A percentile compares a stretch with the other conserved stretches of the same genome.
Evolutionary conservation across 2,329 filamentous ascomycete genomes (phyloP).

Genomic region (Colletotrichum paranaense): DNA sequence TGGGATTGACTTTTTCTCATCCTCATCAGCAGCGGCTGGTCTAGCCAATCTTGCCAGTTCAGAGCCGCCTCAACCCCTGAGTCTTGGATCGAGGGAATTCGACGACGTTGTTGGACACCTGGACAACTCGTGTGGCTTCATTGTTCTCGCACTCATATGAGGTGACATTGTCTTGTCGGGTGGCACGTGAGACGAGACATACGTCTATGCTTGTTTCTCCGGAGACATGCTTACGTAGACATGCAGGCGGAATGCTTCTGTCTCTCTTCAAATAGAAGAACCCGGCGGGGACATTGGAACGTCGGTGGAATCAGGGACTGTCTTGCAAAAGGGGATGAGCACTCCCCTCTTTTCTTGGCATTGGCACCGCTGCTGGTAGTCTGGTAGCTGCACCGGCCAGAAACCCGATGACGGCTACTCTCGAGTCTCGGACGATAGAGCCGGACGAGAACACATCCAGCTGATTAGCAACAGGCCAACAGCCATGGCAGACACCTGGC

Average conservation of each 20-base stretch:
- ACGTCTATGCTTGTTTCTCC: constrained; percentile 5
- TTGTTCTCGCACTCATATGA: neutral
- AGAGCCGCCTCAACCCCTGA: neutral
- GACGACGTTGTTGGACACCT: neutral
- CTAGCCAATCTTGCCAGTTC: neutral
- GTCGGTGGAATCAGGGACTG: neutral
- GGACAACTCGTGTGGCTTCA: neutral
- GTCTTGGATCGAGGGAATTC: neutral
- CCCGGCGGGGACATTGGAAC: neutral
- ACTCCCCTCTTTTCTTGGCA: neutral
- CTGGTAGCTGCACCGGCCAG: neutral
- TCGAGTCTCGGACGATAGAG: constrained; percentile 4
- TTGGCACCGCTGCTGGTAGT: too few species aligned
- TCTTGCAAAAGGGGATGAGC: neutral
- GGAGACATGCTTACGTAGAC: neutral
- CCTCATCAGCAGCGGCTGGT: neutral
- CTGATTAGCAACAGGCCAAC: neutral
- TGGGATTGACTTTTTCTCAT: constrained; percentile 21
- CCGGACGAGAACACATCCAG: neutral
- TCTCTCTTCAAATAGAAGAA: constrained; percentile 6
- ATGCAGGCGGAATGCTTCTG: constrained; percentile 6
- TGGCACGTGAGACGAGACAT: constrained; percentile 14
- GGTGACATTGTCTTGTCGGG: constrained; percentile 4
- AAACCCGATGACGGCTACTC: constrained; percentile 6
- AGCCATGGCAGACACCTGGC: constrained; percentile 24